Conservation (phyloP, 352 stramenopile species). For the Globisporangium heterothallicum region DNA sequence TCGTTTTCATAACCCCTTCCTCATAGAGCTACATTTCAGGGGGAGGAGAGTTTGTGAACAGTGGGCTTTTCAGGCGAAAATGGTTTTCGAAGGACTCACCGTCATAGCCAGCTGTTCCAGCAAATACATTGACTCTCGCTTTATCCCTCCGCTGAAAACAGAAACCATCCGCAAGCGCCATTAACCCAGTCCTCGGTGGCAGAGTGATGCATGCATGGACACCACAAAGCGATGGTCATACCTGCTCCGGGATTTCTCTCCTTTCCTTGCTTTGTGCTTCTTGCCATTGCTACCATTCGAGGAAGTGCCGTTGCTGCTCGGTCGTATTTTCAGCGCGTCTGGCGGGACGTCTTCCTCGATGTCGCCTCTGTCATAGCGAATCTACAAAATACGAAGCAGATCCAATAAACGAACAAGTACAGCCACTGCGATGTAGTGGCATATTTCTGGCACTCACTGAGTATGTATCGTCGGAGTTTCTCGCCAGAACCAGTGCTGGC, state of each 20-base stretch:
- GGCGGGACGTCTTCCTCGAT: slow-evolving; percentile 50
- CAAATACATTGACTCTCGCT: slow-evolving; percentile 43
- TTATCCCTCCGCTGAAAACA: slow-evolving; percentile 15
- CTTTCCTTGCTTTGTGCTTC: slow-evolving; percentile 7
- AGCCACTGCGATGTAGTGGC: slow-evolving; percentile 11
- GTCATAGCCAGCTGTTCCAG: slow-evolving; percentile 66
- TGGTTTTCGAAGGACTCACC: slow-evolving; percentile 15
- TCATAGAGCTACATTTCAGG: slow-evolving; percentile 54
- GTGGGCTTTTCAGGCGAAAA: no score
- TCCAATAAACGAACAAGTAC: slow-evolving; percentile 1
- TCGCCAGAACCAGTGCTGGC: slow-evolving; percentile 26
- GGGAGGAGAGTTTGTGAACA: background rate
- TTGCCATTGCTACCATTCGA: background rate
- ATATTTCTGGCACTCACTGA: slow-evolving; percentile 17
- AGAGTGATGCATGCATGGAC: no score
- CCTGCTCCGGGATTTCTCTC: background rate
- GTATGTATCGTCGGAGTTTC: slow-evolving; percentile 33
- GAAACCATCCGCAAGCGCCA: background rate
- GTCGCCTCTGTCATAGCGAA: slow-evolving; percentile 40
- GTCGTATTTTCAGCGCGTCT: slow-evolving; percentile 20
- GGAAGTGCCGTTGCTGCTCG: background rate
- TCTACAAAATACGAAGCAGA: slow-evolving; percentile 19
- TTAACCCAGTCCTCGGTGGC: background rate
- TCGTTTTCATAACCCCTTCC: slow-evolving; percentile 38
- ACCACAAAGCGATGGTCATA: background rate